Conservation (phyloP, 2,329 filamentous ascomycete species). For the Botrytis sinoallii region DNA sequence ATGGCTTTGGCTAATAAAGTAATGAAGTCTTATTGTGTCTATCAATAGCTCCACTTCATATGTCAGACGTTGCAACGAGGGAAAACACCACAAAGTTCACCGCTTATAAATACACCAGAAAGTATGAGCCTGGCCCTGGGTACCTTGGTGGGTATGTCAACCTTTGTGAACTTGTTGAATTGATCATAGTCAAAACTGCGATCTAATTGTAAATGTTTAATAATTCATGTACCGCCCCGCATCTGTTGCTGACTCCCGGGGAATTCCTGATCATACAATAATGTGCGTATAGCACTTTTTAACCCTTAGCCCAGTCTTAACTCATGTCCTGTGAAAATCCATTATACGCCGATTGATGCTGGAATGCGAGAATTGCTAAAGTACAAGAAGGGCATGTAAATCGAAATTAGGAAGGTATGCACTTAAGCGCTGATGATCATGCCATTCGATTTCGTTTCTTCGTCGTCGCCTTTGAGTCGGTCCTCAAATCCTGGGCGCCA, state of each 20-base stretch:
- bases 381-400: constrained; percentile 1
- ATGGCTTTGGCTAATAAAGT: not conserved
- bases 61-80: not conserved
- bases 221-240: not conserved
- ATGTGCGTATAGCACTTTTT: not conserved
- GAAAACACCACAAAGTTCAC: not conserved
- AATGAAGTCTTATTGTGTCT: too few relatives aligned
- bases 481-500: constrained; percentile 49
- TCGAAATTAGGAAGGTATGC: not conserved
- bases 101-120: not conserved
- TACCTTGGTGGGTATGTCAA: not conserved
- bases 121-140: not conserved
- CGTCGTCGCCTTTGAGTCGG: constrained; percentile 26
- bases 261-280: constrained; percentile 10
- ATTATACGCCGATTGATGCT: constrained; percentile 14
- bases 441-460: constrained; percentile 26
- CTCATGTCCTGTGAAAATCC: constrained; percentile 5
- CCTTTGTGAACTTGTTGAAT: not conserved
- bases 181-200: not conserved
- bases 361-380: constrained; percentile 16
- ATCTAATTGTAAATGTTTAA: not conserved
- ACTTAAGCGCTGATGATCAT: constrained; percentile 12
- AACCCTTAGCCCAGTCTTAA: not conserved
- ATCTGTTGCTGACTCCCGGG: not conserved
- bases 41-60: not conserved